Evolutionary conservation across 2,329 filamentous ascomycete species (phyloP), one percentile per base, ranked within the genome.

Genomic region (Xylaria hypoxylon): DNA sequence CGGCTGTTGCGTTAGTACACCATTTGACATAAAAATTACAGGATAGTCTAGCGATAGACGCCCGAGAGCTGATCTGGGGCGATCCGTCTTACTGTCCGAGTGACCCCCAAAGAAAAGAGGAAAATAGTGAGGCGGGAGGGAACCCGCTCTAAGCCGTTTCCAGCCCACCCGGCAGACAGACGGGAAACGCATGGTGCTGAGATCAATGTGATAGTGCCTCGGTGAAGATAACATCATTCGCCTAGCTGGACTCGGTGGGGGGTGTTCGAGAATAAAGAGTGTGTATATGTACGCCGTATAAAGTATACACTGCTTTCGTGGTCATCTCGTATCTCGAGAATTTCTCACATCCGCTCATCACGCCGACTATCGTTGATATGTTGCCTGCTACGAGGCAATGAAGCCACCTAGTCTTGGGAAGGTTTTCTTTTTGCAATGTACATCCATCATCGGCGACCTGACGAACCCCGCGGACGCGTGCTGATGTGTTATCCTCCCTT

Each of bases 31-130:
- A 56, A 48, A 48, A 19, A 22, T 28, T 31, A 38, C 26, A 38
- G 7, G 42, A 48, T 40, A n/a, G n/a, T n/a, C n/a, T n/a, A 62
- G 35, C 26, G 45, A 58, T 58, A 52, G 44, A 26, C n/a, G 11
- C 33, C 11, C 11, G 10, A 13, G 11, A 42, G 22, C 17, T 38
- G 40, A 17, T 31, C 45, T 55, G 5, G 53, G 26, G 48, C 31
- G 40, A 17, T 28, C 40, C 42, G 24, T 59, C 64, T 48, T 59
- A 48, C 53, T 62, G 26, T 45, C 28, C 22, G 6, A 31, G 38
- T 45, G 45, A 51, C 15, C 53, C 19, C 59, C 44, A 42, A 47
- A 59, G 50, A 56, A 45, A 62, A 62, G n/a, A 53, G 7, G 44
- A 24, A 33, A 42, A 42, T n/a, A 24, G 33, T n/a, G n/a, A n/a